These are phyloP conservation scores for Pichia sp. DNA, from an alignment of 1,139 yeast genomes.

Conservation along the genomic window DNA sequence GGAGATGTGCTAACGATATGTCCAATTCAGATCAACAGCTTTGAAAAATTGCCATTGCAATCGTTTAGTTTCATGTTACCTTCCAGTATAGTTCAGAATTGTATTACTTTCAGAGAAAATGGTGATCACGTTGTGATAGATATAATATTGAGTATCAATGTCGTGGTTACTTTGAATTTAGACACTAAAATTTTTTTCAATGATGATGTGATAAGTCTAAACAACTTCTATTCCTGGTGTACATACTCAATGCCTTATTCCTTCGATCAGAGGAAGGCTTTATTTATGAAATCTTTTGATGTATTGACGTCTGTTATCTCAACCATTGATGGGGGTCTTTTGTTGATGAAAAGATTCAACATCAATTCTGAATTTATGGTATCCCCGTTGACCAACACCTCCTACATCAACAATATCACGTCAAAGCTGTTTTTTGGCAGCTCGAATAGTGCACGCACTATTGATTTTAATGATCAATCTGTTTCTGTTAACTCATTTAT, in stretches of 20 bases:
- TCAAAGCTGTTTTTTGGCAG: conserved; percentile 20
- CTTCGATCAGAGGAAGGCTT: conserved; percentile 66
- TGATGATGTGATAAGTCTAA: background rate
- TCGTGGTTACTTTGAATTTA: conserved; percentile 32
- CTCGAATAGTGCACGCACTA: background rate
- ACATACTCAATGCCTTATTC: conserved; percentile 66
- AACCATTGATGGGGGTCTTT: conserved; percentile 66
- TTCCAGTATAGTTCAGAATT: conserved; percentile 18
- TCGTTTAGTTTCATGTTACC: conserved; percentile 27
- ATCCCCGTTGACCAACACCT: conserved; percentile 49
- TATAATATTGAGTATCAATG: conserved; percentile 33
- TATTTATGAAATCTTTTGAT: conserved; percentile 46
- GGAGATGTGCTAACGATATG: conserved; percentile 21
- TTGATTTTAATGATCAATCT: conserved; percentile 17
- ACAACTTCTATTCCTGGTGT: conserved; percentile 46
- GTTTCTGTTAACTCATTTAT: conserved; percentile 33
- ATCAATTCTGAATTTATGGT: conserved; percentile 44
- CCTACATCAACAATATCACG: conserved; percentile 43
- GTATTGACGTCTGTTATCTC: conserved; percentile 46
- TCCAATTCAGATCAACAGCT: conserved; percentile 27
- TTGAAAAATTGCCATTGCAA: conserved; percentile 17
- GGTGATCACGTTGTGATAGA: conserved; percentile 28
- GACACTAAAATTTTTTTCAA: conserved; percentile 17
- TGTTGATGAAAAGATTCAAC: conserved; percentile 43
- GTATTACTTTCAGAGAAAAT: conserved; percentile 22